Evolutionary conservation across 2,329 filamentous ascomycete genomes (phyloP), one percentile per base, ranked within the genome.

Genomic region (Dothistroma pini): DNA sequence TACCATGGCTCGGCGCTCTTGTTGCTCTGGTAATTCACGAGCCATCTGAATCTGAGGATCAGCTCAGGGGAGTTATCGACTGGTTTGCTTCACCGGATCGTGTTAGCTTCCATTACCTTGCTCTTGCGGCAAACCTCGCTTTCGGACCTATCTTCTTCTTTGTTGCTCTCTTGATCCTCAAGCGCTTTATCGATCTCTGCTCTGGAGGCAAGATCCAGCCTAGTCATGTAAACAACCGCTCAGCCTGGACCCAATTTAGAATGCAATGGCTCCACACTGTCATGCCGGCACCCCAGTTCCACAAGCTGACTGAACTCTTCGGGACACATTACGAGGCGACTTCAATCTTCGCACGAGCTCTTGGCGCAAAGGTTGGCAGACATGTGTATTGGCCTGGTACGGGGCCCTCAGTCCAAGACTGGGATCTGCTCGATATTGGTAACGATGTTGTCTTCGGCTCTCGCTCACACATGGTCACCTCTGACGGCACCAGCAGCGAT

Each of bases 401-500:
- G 16, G 83, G 83, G 0, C 83, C 82, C 0, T 74, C 72, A 1
- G 79, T 84, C 38, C 77, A 80, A 16, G 81, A 85, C 63, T 85
- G 84, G 63, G 80, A 84, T 62, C 73, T 85, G 0, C 67, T 85
- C 11, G 78, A 85, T 25, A 75, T 85, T 62, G 83, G 83, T 10
- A 79, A 84, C 59, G 80, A 85, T 69, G 83, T 85, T n/a, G 82
- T 85, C 10, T 85, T 86, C 63, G 83, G 83, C 0, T 84, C 82
- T 12, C 78, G 82, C 2, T 80, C 82, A 2, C 78, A 83, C 59
- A 66, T 86, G 0, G 71, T 84, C 32, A 85, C 81, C 1, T 81
- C 81, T 0, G 83, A 86, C 67, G 80, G 78, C 2, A 72, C 69
- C 22, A 80, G 83, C 0, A 81, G 79, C 11, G 80, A 81, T 14